phyloP scores from a whole-genome alignment of 177 flowering plant genomes.

The Vitis hybrid region DNA sequence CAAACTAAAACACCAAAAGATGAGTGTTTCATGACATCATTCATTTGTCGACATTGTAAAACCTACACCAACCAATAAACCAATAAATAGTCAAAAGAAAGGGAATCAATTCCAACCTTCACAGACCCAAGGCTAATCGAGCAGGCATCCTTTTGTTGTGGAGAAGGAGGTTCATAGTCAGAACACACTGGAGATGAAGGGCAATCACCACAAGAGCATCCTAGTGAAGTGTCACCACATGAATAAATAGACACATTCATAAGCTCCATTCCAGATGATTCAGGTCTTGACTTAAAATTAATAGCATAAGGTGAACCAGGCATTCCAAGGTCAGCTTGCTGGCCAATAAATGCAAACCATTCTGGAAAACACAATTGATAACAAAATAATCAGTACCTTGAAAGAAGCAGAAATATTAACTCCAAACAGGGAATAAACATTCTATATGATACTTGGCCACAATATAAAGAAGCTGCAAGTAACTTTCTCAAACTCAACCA shows the following conservation, averaged over 20 bases:
- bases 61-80: background rate
- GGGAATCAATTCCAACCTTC: slow-evolving; percentile 41
- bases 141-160: slow-evolving; percentile 52
- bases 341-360: slow-evolving; percentile 83
- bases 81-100: background rate
- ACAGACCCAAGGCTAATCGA: slow-evolving; percentile 61
- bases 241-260: slow-evolving; percentile 83
- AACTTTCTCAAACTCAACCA: background rate
- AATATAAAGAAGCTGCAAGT: background rate
- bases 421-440: background rate
- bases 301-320: slow-evolving; percentile 94
- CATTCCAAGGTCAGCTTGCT: slow-evolving; percentile 42
- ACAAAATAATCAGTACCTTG: background rate
- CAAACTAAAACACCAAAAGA: background rate
- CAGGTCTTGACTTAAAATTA: slow-evolving; percentile 49
- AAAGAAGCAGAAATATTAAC: background rate
- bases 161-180: slow-evolving; percentile 50
- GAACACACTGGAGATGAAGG: slow-evolving; percentile 70
- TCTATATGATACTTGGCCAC: background rate
- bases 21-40: background rate
- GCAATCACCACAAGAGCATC: slow-evolving; percentile 98
- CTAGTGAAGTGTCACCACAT: slow-evolving; percentile 81
- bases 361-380: slow-evolving; percentile 41
- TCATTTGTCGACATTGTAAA: background rate
- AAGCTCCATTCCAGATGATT: slow-evolving; percentile 65